phyloP scores from a whole-genome alignment of 2,329 filamentous ascomycete genomes.

The Neodidymelliopsis sp. region DNA sequence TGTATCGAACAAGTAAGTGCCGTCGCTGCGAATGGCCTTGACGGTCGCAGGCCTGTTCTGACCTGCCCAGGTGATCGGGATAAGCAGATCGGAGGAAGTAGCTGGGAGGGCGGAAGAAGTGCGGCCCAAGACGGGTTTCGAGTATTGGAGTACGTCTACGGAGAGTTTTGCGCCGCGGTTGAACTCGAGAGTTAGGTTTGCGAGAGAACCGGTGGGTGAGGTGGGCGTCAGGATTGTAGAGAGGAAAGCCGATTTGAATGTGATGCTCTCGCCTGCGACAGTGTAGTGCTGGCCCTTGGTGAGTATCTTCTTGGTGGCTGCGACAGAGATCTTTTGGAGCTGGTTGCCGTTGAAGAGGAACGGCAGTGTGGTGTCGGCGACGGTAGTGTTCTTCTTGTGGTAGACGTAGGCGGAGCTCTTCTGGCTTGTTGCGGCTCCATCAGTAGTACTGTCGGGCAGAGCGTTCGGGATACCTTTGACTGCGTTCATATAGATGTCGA shows the following conservation, averaged over 20 bases:
- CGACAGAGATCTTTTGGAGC: slow-evolving; percentile 49
- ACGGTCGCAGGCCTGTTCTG: slow-evolving; percentile 60
- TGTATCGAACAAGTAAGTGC: slow-evolving; percentile 61
- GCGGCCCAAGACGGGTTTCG: slow-evolving; percentile 51
- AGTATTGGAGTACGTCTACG: slow-evolving; percentile 63
- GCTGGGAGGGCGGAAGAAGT: slow-evolving; percentile 18
- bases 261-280: slow-evolving; percentile 54
- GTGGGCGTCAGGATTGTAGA: slow-evolving; percentile 53
- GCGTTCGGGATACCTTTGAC: slow-evolving; percentile 56
- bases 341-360: slow-evolving; percentile 65
- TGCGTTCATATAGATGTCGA: slow-evolving; percentile 59
- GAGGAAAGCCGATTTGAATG: slow-evolving; percentile 59
- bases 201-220: slow-evolving; percentile 56
- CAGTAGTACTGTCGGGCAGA: slow-evolving; percentile 61
- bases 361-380: slow-evolving; percentile 55
- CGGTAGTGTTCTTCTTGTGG: slow-evolving; percentile 57
- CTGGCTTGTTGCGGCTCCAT: slow-evolving; percentile 56
- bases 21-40: slow-evolving; percentile 58
- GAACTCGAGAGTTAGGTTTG: slow-evolving; percentile 62
- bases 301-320: slow-evolving; percentile 49
- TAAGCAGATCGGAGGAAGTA: slow-evolving; percentile 52
- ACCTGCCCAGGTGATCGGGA: slow-evolving; percentile 63
- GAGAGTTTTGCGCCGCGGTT: slow-evolving; percentile 57
- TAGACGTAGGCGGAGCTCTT: slow-evolving; percentile 63
- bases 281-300: slow-evolving; percentile 56